Evolutionary conservation across 306 rosid genomes (phyloP).

Genomic region (Trifolium repens): DNA sequence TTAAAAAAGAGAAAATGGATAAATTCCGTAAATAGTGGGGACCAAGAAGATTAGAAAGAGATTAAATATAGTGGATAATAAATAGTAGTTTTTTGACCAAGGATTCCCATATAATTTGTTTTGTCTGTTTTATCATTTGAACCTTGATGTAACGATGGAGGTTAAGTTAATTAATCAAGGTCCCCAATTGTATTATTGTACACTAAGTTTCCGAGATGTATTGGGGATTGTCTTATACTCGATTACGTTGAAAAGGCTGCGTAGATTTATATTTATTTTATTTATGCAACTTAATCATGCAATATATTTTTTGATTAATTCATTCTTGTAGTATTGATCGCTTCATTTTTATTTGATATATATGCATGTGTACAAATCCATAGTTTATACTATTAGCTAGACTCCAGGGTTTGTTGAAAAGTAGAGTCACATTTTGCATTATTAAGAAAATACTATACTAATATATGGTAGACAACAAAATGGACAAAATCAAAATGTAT

Average conservation of each 20-base stretch:
- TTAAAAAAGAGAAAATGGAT: conserved; percentile 5
- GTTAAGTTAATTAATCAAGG: conserved; percentile 19
- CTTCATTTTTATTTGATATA: conserved; percentile 14
- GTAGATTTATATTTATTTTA: conserved; percentile 1
- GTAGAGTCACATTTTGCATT: background rate
- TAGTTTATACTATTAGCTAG: conserved; percentile 26
- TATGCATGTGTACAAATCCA: background rate
- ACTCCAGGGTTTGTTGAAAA: conserved; percentile 29
- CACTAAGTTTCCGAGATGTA: conserved; percentile 1
- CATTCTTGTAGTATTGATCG: conserved; percentile 26
- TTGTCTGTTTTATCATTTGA: conserved; percentile 29
- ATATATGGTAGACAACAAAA: conserved; percentile 8
- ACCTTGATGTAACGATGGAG: conserved; percentile 1
- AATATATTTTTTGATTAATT: background rate
- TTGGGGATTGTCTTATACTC: conserved; percentile 31
- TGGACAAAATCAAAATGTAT: conserved; percentile 27
- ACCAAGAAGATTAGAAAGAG: conserved; percentile 22
- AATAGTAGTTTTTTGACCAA: conserved; percentile 33
- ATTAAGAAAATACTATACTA: background rate
- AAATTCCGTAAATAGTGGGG: background rate
- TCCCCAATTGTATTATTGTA: background rate
- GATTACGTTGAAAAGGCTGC: conserved; percentile 40
- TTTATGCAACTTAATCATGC: conserved; percentile 25
- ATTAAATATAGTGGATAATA: background rate
- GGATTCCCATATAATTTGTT: conserved; percentile 37